Evolutionary conservation across 179 eudicot genomes (phyloP).

Genomic region (Nepenthes alata): DNA sequence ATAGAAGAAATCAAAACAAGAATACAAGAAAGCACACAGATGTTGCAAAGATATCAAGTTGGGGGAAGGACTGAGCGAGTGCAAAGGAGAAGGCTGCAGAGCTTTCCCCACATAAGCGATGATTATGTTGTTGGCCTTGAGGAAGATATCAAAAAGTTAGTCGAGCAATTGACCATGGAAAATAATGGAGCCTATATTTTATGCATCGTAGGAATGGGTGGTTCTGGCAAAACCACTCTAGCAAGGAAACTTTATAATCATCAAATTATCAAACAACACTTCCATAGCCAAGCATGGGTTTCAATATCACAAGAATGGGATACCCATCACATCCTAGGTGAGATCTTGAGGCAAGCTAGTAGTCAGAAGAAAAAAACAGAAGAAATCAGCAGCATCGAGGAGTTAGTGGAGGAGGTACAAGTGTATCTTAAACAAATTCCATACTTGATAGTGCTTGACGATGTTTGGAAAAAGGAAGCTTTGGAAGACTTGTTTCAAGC

Average conservation of each 20-base stretch:
- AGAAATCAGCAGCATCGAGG: slow-evolving; percentile 9
- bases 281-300: slow-evolving; percentile 26
- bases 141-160: slow-evolving; percentile 1
- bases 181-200: slow-evolving; percentile 1
- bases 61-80: background rate
- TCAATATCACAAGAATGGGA: slow-evolving; percentile 22
- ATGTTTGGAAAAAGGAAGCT: slow-evolving; percentile 5
- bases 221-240: slow-evolving; percentile 22
- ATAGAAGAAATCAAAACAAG: slow-evolving; percentile 2
- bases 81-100: no score
- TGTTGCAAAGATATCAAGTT: slow-evolving; percentile 1
- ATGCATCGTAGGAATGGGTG: slow-evolving; percentile 18
- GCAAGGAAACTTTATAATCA: slow-evolving; percentile 21
- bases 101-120: no score
- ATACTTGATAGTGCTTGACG: background rate
- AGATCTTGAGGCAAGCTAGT: background rate
- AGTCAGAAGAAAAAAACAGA: slow-evolving; percentile 3
- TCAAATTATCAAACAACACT: slow-evolving; percentile 7
- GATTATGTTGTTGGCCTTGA: no score
- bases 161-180: background rate
- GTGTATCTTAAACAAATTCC: background rate
- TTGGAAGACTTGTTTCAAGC: slow-evolving; percentile 21
- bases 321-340: slow-evolving; percentile 10
- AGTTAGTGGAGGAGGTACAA: slow-evolving; percentile 13
- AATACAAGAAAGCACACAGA: background rate